A percentile compares a stretch with the other conserved stretches of the same genome.
These are phyloP conservation scores for Fagus sylvatica DNA, from an alignment of 306 rosid species.

Conservation along the genomic window DNA sequence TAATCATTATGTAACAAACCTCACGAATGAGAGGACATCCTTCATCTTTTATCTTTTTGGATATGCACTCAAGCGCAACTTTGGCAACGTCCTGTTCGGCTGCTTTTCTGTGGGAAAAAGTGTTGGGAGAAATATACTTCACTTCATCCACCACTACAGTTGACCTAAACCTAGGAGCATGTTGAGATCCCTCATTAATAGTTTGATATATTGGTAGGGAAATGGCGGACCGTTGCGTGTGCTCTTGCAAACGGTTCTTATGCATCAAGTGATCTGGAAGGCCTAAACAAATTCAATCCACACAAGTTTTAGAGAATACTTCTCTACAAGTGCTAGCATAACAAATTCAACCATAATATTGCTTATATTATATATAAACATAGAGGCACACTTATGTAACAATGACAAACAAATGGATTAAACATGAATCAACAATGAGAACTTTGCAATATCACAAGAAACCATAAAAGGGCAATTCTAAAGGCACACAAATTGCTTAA, in stretches of 20 bases:
- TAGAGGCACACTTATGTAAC: no score
- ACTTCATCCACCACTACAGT: slow-evolving; percentile 42
- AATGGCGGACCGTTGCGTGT: slow-evolving; percentile 24
- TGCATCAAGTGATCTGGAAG: slow-evolving; percentile 10
- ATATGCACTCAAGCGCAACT: slow-evolving; percentile 34
- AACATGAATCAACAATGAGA: not conserved
- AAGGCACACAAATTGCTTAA: not conserved
- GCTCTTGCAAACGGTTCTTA: slow-evolving; percentile 39
- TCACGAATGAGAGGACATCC: slow-evolving; percentile 27
- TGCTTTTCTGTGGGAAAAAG: slow-evolving; percentile 31
- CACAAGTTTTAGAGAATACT: not conserved
- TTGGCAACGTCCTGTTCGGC: slow-evolving; percentile 61
- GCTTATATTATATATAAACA: not conserved
- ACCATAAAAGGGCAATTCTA: not conserved
- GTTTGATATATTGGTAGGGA: slow-evolving; percentile 38
- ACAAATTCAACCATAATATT: not conserved
- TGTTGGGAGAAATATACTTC: slow-evolving; percentile 24
- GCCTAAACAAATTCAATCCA: not conserved
- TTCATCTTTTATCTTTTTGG: slow-evolving; percentile 28
- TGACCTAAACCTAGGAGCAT: slow-evolving; percentile 38
- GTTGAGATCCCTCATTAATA: slow-evolving; percentile 32
- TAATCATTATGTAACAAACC: slow-evolving; percentile 33
- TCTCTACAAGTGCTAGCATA: not conserved
- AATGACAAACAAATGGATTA: not conserved
- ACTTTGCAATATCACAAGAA: not conserved